Conservation (phyloP, 2,329 filamentous ascomycete species). For the Colletotrichum eremochloae region DNA sequence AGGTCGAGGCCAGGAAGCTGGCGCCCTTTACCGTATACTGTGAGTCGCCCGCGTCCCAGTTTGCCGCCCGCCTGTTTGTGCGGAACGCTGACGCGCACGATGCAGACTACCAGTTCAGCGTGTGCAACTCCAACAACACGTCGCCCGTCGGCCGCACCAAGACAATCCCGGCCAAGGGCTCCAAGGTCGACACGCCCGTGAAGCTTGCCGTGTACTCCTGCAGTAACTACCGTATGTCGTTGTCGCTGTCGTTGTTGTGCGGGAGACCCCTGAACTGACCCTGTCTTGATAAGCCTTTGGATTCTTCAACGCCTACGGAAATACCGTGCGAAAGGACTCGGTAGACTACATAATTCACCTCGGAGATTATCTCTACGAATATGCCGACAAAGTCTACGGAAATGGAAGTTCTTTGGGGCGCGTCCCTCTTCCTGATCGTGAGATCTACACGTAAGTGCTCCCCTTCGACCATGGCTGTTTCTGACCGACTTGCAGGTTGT, state of each 20-base stretch:
- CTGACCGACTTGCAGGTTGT: conserved; percentile 49
- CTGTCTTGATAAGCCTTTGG: conserved; percentile 49
- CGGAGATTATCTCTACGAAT: conserved; percentile 76
- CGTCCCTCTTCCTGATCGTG: conserved; percentile 64
- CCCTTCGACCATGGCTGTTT: conserved; percentile 24
- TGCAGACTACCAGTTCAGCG: conserved; percentile 72
- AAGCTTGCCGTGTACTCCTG: conserved; percentile 79
- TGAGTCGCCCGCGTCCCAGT: not conserved
- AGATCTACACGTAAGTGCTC: conserved; percentile 58
- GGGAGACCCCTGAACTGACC: too few species aligned
- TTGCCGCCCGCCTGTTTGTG: conserved; percentile 47
- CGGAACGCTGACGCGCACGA: not conserved
- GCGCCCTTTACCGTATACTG: conserved; percentile 74
- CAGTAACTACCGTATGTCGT: conserved; percentile 71
- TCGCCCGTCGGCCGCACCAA: conserved; percentile 78
- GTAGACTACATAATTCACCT: conserved; percentile 72
- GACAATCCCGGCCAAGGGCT: conserved; percentile 71
- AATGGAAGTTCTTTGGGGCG: conserved; percentile 64
- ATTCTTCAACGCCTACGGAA: conserved; percentile 73
- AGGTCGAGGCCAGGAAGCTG: conserved; percentile 76
- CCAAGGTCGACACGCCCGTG: conserved; percentile 66
- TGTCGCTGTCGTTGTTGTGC: too few species aligned
- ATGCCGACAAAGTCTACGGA: too few species aligned
- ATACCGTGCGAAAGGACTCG: conserved; percentile 69
- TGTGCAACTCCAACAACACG: conserved; percentile 73